Evolutionary conservation across 345 rosid genomes (phyloP), one percentile per base, ranked within the genome.

Genomic region (Populus tremula): DNA sequence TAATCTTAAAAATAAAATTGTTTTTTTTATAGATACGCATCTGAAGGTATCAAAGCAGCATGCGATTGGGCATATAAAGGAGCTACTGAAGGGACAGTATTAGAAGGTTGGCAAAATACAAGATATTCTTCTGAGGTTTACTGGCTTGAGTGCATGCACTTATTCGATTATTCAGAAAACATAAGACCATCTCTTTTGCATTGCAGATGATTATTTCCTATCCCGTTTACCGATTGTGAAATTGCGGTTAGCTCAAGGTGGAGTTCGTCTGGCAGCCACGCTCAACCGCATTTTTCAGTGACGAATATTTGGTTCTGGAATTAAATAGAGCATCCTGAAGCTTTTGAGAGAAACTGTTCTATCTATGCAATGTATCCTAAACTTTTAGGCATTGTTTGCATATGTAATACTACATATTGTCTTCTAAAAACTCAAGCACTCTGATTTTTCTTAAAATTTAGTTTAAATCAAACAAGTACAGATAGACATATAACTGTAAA

Each of bases 21-120:
- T 4, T 38, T 29, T 17, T 6, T 76, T 75, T 71, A 17, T 8
- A 94, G 97, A 47, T 94, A 94, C 71, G 98, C 98, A 83, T 80
- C 94, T 5, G 99, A 91, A 88, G 84, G 98, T 7, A 90, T 89
- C 50, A 84, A 86, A 82, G 92, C 94, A 17, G 98, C 98, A 3
- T 93, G 99, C 74, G 90, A 91, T 36, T 91, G 96, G 97, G 95
- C 99, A 7, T 93, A 95, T 63, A 91, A 91, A 82, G 96, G 92
- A 1, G 98, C 76, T 2, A 70, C 63, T 13, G 86, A 91, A 62
- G 98, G 87, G 54, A 85, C 90, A 1, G 78, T 82, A 0, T 88
- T 95, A 67, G 84, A 87, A 87, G 98, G 95, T 91, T 72, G 23
- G 81, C 27, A 67, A 23, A 3, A 69, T 41, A 10, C 45, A 41